Evolutionary conservation across 352 stramenopile species (phyloP).

Genomic region (Phytophthora podocarpi): DNA sequence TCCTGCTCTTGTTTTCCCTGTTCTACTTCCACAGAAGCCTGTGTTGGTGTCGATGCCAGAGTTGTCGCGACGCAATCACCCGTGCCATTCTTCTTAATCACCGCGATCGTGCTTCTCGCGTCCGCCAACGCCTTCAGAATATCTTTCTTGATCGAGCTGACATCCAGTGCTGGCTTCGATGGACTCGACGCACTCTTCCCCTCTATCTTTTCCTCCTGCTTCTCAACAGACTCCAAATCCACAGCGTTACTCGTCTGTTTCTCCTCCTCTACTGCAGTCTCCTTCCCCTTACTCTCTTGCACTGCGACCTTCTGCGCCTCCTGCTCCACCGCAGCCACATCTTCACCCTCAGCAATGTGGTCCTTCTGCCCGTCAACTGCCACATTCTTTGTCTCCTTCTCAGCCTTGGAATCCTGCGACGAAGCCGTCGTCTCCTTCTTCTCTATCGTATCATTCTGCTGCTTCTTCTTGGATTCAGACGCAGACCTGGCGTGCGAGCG

Average conservation of each 20-base stretch:
- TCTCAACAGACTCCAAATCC: conserved; percentile 10
- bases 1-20: not conserved
- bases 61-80: conserved; percentile 2
- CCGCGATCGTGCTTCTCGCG: conserved; percentile 74
- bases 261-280: conserved; percentile 6
- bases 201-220: conserved; percentile 5
- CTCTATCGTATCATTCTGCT: not conserved
- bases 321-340: conserved; percentile 3
- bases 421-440: not conserved
- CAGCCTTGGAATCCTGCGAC: conserved; percentile 9
- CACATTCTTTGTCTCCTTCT: not conserved
- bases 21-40: not conserved
- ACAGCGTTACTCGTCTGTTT: conserved; percentile 8
- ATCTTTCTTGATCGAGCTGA: conserved; percentile 79
- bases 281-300: conserved; percentile 11
- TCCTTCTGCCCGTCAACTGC: conserved; percentile 1
- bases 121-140: conserved; percentile 82
- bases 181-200: not conserved
- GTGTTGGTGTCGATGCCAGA: not conserved
- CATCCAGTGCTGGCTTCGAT: conserved; percentile 46
- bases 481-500: conserved; percentile 15
- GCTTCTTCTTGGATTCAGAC: conserved; percentile 15
- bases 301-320: not conserved
- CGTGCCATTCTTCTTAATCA: conserved; percentile 53
- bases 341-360: not conserved